Base-by-base conservation (phyloP, 129 eudicot genomes). In the Pseudognaphalium luteoalbum region DNA sequence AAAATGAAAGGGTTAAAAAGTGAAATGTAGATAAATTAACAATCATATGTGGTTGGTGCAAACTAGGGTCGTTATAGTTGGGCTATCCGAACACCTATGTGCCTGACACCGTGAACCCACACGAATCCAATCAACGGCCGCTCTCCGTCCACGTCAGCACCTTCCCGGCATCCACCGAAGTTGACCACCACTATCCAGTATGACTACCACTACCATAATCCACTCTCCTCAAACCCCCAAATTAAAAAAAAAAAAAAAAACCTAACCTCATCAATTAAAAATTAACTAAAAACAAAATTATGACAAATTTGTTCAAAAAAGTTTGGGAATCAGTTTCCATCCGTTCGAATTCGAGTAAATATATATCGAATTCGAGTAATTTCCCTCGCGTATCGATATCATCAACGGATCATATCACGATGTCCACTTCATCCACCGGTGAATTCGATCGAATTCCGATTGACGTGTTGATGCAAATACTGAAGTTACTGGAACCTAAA, bases 361-460 rank as follows among this genome's bases (percentile, higher is more conserved):
- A 29, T 19, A 2, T 6, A 51, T 15, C 71, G 54, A 80, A 37
- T 65, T 68, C 21, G 6, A 68, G 81, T 73, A 19, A 21, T 67
- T 33, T 79, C 25, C 61, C 82, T 10, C 70, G 30, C 21, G 32
- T 63, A 62, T 84, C 81, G 21, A 76, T 70, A 10, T 78, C 74
- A 42, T 11, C 54, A 14, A 47, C 80, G 7, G 80, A 68, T 59
- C 64, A 68, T 44, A 58, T 58, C 12, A 32, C 68, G 70, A 50
- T 68, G 32, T 80, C 75, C 21, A 56, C 83, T 2, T 83, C 92
- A 7, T 88, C 86, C 7, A 89, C 89, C 8, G 98, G 97, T 0
- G 91, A 82, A 17, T 91, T 94, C 60, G 97, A 91, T 75, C 87
- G 87, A 47, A 81, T 90, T 34, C 98, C 98, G 4, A 1, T 82